phyloP scores from a whole-genome alignment of 345 rosid genomes.

The Eutrema heterophyllum region DNA sequence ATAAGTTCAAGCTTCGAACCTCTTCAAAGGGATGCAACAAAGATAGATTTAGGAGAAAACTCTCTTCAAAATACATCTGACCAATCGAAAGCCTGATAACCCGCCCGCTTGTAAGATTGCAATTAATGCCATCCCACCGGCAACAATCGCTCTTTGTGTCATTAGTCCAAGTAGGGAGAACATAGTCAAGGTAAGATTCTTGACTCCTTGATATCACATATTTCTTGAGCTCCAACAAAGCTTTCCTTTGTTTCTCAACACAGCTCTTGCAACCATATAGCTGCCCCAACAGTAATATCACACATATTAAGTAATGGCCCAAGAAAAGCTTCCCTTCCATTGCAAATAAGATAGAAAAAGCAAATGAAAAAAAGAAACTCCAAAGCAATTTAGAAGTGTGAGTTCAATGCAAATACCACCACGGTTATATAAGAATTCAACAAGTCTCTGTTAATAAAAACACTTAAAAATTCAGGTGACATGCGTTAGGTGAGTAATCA shows the following conservation, averaged over 20 bases:
- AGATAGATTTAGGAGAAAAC: background rate
- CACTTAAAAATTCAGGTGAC: too few relatives aligned
- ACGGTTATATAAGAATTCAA: too few relatives aligned
- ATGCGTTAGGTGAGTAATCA: background rate
- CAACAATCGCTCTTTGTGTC: background rate
- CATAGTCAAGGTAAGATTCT: background rate
- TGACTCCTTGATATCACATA: background rate
- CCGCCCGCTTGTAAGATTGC: too few relatives aligned
- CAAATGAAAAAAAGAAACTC: background rate
- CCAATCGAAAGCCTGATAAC: background rate
- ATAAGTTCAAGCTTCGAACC: background rate
- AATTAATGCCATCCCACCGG: background rate
- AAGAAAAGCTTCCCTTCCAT: background rate
- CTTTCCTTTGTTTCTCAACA: background rate
- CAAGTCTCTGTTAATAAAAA: too few relatives aligned
- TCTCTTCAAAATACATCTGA: background rate
- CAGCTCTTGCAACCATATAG: background rate
- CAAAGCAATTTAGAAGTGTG: background rate
- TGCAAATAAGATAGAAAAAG: background rate
- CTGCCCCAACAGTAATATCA: background rate
- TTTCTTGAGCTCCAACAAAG: conserved; percentile 7
- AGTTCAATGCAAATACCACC: background rate
- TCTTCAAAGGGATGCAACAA: conserved; percentile 17
- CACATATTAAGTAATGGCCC: background rate
- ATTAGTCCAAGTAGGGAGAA: background rate